Conservation (phyloP, 192 early-diverging fungal species). For the Coemansia sp. region DNA sequence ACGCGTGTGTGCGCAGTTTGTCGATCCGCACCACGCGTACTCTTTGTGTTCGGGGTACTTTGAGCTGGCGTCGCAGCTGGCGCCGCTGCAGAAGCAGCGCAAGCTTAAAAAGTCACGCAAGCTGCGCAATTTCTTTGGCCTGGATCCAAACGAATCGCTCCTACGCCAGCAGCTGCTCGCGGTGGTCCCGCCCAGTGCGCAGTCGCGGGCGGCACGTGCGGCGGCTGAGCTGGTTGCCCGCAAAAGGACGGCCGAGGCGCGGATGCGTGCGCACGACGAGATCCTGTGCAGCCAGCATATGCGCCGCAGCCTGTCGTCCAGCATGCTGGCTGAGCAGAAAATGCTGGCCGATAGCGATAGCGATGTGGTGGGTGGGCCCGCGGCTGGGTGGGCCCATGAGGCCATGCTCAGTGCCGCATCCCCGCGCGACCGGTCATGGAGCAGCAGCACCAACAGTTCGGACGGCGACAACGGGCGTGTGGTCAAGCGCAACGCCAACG, state of each 20-base stretch:
- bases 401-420: constrained; percentile 9
- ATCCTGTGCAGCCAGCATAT: constrained; percentile 4
- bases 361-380: constrained; percentile 14
- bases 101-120: constrained; percentile 59
- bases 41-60: constrained; percentile 51
- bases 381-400: constrained; percentile 21
- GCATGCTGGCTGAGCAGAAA: constrained; percentile 17
- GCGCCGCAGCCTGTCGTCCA: constrained; percentile 18
- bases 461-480: background rate
- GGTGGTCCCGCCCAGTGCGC: constrained; percentile 46
- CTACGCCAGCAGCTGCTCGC: constrained; percentile 51
- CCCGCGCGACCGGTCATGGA: constrained; percentile 14
- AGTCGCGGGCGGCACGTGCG: constrained; percentile 23
- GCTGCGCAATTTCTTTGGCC: constrained; percentile 65
- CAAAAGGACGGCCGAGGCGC: constrained; percentile 14
- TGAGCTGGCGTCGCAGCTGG: constrained; percentile 40
- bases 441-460: constrained; percentile 4
- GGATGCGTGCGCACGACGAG: background rate
- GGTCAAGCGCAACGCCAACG: constrained; percentile 1
- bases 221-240: constrained; percentile 42
- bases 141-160: constrained; percentile 52
- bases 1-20: constrained; percentile 44
- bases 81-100: constrained; percentile 53
- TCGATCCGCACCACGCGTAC: constrained; percentile 15
- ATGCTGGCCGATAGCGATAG: constrained; percentile 32